Evolutionary conservation across 306 rosid species (phyloP), one percentile per base, ranked within the genome.

Genomic region (Dryas alaskensis): DNA sequence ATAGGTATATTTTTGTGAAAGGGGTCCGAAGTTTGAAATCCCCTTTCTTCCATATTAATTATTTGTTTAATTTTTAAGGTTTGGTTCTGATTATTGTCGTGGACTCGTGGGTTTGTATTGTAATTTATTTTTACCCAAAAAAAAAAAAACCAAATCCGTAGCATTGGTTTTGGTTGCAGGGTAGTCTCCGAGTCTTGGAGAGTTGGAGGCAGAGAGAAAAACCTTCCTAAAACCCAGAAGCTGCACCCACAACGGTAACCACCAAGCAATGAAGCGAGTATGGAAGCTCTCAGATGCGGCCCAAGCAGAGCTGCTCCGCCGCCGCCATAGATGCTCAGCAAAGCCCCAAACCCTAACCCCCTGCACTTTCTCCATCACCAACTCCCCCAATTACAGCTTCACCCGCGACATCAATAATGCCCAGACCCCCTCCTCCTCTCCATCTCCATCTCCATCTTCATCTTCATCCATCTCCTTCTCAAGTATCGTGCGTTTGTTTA

Each of bases 261-360:
- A 4, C 46, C 58, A 3, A 14, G 67, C 78, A 61, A 89, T 92
- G 98, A 89, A 78, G 81, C 90, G 84, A 43, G 73, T 61, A 11
- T 84, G 86, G 85, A 84, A 78, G 71, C 80, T 89, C 77, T 82
- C 88, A 10, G 80, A 81, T 66, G 84, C 77, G 47, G 83, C 78
- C 37, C 83, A 77, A 75, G 75, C 79, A 4, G 84, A 79, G 60
- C 64, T 73, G 8, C 59, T 73, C 49, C 65, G 65, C 84, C 69
- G 65, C 84, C 69, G 58, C 70, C 63, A 54, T 47, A 57, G 67
- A 51, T 31, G 59, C 81, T 62, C 83, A 16, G 39, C 73, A 6
- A 76, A 49, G 3, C 78, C 68, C 69, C 66, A 70, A 71, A 10
- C 64, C 64, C 77, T 9, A 16, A 22, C 55, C 10, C 77, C 79